A percentile compares a stretch with the other conserved stretches of the same genome.
Evolutionary conservation across 371 early-diverging fungal species (phyloP).

Genomic region (Apophysomyces trapeziformis): DNA sequence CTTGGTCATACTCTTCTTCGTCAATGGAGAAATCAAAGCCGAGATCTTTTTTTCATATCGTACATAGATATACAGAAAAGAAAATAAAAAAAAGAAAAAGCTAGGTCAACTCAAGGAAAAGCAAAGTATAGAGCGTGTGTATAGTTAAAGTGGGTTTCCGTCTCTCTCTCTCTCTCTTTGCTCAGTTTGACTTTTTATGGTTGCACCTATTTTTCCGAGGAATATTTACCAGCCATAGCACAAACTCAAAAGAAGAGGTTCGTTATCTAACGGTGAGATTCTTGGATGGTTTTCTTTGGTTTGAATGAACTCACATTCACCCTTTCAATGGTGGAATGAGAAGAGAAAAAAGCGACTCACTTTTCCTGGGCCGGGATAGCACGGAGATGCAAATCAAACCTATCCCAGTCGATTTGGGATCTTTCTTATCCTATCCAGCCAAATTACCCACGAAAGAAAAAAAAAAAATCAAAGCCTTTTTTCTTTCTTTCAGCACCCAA

Average conservation of each 20-base stretch:
- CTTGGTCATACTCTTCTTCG: constrained; percentile 29
- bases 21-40: constrained; percentile 53
- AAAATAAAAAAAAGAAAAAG: neutral
- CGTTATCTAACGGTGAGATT: neutral
- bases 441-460: neutral
- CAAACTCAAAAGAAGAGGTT: neutral
- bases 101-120: neutral
- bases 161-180: neutral
- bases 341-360: neutral
- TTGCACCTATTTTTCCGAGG: no score
- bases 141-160: neutral
- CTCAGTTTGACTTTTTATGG: neutral
- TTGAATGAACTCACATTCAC: constrained; percentile 4
- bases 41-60: constrained; percentile 36
- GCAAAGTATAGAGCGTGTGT: neutral
- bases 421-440: neutral
- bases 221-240: constrained; percentile 11
- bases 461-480: neutral
- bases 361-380: neutral
- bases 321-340: constrained; percentile 1
- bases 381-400: constrained; percentile 3
- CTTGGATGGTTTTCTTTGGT: neutral
- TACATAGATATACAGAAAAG: no score
- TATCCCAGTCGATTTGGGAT: neutral
- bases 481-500: no score